Base-by-base conservation (phyloP, 306 rosid species). In the Pueraria montana region DNA sequence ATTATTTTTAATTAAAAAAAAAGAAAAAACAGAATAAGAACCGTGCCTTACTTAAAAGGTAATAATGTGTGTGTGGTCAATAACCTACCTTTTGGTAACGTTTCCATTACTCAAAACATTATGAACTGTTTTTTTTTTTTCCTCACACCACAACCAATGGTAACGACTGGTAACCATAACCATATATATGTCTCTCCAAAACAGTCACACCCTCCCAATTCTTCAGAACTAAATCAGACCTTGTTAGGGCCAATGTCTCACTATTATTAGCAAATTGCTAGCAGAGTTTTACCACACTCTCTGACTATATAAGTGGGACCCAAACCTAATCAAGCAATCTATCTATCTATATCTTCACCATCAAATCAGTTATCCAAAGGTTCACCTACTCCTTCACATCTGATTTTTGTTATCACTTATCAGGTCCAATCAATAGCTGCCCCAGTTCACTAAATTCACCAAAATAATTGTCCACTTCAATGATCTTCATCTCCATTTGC, bases 281-380 rank as follows among this genome's bases (percentile, higher is more conserved):
- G 62, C 76, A 30, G 65, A 58, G 72, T 74, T 58, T 77, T 78
- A 32, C 85, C 82, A 82, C 45, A 55, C 27, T 18, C 16, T 58
- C 66, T 59, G 36, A 24, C 58, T 8, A 20, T 7, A 80, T 13
- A 45, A 61, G 45, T 26, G 72, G 74, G 78, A 32, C 84, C 87
- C 72, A 69, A 20, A 6, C 69, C 71, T 45, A 46, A 72, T 64
- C 72, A 64, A 34, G 13, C 30, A 45, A 46, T 46, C 17, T 13
- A 66, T 4, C 56, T 13, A 73, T 76, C 40, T 34, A 27, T 27
- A 34, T 34, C 69, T 65, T 66, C 84, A 72, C 63, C 71, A 85
- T 88, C 89, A 86, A 88, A 80, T 84, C 84, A 72, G 72, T 59
- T 64, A 71, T 90, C 89, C 78, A 55, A 87, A 82, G 85, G 80